Conservation (phyloP, 352 stramenopile genomes). For the Phytophthora pini region DNA sequence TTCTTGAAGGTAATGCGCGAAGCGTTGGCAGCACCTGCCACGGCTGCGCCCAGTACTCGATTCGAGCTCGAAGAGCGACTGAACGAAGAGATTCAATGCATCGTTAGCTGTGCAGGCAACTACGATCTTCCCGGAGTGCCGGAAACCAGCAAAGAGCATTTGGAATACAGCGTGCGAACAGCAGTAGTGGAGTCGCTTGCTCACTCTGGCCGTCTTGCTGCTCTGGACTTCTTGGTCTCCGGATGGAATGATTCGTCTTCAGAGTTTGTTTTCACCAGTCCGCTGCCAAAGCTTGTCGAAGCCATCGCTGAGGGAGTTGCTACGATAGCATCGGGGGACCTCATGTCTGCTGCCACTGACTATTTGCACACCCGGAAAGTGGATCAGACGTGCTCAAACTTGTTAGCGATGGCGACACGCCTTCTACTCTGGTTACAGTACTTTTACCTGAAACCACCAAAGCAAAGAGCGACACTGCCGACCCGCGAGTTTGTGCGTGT, state of each 20-base stretch:
- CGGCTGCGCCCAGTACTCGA: conserved; percentile 5
- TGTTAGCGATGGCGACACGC: conserved; percentile 57
- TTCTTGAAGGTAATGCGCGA: conserved; percentile 50
- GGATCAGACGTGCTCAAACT: conserved; percentile 70
- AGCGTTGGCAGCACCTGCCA: conserved; percentile 35
- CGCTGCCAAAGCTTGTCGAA: conserved; percentile 66
- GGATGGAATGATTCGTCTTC: conserved; percentile 44
- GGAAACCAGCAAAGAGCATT: conserved; percentile 51
- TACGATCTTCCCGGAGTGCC: conserved; percentile 44
- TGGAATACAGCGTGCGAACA: conserved; percentile 43
- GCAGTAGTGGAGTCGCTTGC: conserved; percentile 58
- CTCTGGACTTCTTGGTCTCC: conserved; percentile 66
- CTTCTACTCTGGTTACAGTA: conserved; percentile 76
- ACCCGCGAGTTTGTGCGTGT: conserved; percentile 68
- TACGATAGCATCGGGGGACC: conserved; percentile 55
- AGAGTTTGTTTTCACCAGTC: conserved; percentile 42
- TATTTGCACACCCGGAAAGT: conserved; percentile 61
- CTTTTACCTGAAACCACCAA: conserved; percentile 55
- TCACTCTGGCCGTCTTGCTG: conserved; percentile 52
- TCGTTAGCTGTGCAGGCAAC: conserved; percentile 41
- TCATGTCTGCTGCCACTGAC: conserved; percentile 59
- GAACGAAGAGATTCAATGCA: conserved; percentile 58
- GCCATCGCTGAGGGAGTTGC: conserved; percentile 63
- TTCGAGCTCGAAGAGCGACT: conserved; percentile 60
- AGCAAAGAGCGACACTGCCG: conserved; percentile 37